Evolutionary conservation across 2,329 filamentous ascomycete species (phyloP).

Genomic region (Lasiodiplodia gonubiensis): DNA sequence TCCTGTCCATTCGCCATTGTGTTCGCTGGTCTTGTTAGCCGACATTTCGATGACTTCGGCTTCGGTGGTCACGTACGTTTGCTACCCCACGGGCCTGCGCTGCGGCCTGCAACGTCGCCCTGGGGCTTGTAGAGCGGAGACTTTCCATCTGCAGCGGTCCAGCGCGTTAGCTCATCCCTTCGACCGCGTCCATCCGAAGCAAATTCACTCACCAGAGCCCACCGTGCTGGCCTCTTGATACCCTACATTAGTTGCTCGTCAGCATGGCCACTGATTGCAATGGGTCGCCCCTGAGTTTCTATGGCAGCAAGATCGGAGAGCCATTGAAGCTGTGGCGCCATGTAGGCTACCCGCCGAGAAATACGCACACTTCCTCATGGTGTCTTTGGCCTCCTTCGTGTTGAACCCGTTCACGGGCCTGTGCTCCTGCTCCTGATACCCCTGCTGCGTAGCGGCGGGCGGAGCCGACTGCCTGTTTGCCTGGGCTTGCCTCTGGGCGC

Average conservation of each 20-base stretch:
- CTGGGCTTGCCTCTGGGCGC: slow-evolving; percentile 32
- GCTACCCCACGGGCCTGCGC: slow-evolving; percentile 48
- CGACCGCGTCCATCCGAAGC: not conserved
- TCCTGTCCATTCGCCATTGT: slow-evolving; percentile 53
- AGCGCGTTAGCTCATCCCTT: slow-evolving; percentile 34
- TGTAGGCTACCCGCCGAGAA: not conserved
- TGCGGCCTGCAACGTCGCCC: slow-evolving; percentile 45
- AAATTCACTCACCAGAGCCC: slow-evolving; percentile 15
- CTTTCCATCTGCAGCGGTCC: slow-evolving; percentile 28
- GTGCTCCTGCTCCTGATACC: slow-evolving; percentile 38
- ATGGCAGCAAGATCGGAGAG: not conserved
- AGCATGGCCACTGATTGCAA: not conserved
- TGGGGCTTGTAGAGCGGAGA: slow-evolving; percentile 45
- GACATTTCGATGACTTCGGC: not conserved
- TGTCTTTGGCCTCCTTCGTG: slow-evolving; percentile 49
- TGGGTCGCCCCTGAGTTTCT: slow-evolving; percentile 31
- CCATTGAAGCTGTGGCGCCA: slow-evolving; percentile 33
- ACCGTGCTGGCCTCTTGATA: slow-evolving; percentile 28
- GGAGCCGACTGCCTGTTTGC: slow-evolving; percentile 32
- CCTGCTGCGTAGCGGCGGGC: slow-evolving; percentile 15
- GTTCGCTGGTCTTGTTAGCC: slow-evolving; percentile 33
- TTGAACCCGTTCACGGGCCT: slow-evolving; percentile 51
- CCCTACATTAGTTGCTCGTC: slow-evolving; percentile 7
- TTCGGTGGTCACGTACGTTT: slow-evolving; percentile 40
- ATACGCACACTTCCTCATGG: slow-evolving; percentile 48